Evolutionary conservation across 495 filamentous ascomycete species (phyloP).

Genomic region (Sphaerosporella brunnea): DNA sequence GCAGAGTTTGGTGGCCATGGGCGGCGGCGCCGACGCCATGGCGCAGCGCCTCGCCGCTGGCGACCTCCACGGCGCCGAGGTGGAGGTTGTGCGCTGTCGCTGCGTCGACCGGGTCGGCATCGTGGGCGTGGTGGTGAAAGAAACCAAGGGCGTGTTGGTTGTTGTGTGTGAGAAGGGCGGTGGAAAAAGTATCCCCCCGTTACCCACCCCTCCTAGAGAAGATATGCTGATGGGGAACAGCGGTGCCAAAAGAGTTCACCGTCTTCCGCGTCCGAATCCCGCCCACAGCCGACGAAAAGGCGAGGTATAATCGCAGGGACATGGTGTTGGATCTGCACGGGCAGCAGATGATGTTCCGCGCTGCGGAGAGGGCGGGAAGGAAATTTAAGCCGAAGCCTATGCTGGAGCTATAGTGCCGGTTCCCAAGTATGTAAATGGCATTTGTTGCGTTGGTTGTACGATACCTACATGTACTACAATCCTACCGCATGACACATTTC

Average conservation of each 20-base stretch:
- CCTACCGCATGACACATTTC: too few species aligned
- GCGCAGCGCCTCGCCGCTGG: conserved; percentile 32
- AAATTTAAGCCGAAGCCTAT: conserved; percentile 71
- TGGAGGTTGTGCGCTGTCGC: conserved; percentile 65
- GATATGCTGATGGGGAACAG: conserved; percentile 27
- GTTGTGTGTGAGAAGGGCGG: conserved; percentile 48
- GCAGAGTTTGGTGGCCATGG: conserved; percentile 43
- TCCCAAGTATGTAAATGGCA: too few species aligned
- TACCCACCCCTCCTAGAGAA: background rate
- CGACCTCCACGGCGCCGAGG: conserved; percentile 75
- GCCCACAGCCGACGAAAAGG: conserved; percentile 4
- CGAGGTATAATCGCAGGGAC: conserved; percentile 14
- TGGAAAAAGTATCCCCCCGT: conserved; percentile 38
- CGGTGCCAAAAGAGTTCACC: conserved; percentile 75
- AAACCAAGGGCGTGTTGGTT: conserved; percentile 73
- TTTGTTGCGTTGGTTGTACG: too few species aligned
- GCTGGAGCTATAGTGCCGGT: conserved; percentile 39
- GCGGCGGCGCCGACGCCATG: conserved; percentile 28
- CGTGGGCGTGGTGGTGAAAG: conserved; percentile 70
- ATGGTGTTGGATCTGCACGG: conserved; percentile 79
- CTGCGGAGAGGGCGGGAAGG: conserved; percentile 69
- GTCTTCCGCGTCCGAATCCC: conserved; percentile 61
- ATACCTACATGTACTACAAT: too few species aligned
- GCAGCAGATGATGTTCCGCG: conserved; percentile 63
- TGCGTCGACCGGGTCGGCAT: conserved; percentile 69